Conservation (phyloP, 345 rosid genomes). For the Heritiera littoralis region DNA sequence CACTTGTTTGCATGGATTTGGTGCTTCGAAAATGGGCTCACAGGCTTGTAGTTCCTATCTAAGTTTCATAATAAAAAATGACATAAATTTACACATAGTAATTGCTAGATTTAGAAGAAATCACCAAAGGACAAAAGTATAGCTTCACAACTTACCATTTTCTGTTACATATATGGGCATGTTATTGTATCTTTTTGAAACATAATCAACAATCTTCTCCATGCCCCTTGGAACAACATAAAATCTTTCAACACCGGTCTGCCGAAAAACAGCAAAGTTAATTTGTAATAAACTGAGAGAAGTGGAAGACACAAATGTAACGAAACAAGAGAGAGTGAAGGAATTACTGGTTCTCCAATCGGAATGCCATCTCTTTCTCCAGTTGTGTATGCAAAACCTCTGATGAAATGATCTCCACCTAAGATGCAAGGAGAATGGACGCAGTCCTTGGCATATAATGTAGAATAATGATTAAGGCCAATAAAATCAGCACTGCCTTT, state of each 20-base stretch:
- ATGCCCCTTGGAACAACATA: slow-evolving; percentile 49
- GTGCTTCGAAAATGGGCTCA: background rate
- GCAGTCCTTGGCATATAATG: slow-evolving; percentile 51
- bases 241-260: slow-evolving; percentile 38
- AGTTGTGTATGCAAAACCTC: slow-evolving; percentile 39
- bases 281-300: background rate
- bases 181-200: slow-evolving; percentile 44
- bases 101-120: background rate
- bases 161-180: slow-evolving; percentile 48
- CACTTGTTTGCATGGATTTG: background rate
- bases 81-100: background rate
- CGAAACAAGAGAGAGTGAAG: background rate
- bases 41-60: background rate
- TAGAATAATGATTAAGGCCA: slow-evolving; percentile 46
- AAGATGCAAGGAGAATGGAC: slow-evolving; percentile 38
- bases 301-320: background rate
- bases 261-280: background rate
- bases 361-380: slow-evolving; percentile 39
- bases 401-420: slow-evolving; percentile 36
- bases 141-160: slow-evolving; percentile 35
- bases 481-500: slow-evolving; percentile 53
- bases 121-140: background rate
- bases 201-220: slow-evolving; percentile 40
- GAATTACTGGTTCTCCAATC: slow-evolving; percentile 38
- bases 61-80: background rate